A percentile compares a stretch with the other conserved stretches of the same genome.
phyloP scores from a whole-genome alignment of 1,139 yeast genomes.

The Sugiyamaella pinicola region DNA sequence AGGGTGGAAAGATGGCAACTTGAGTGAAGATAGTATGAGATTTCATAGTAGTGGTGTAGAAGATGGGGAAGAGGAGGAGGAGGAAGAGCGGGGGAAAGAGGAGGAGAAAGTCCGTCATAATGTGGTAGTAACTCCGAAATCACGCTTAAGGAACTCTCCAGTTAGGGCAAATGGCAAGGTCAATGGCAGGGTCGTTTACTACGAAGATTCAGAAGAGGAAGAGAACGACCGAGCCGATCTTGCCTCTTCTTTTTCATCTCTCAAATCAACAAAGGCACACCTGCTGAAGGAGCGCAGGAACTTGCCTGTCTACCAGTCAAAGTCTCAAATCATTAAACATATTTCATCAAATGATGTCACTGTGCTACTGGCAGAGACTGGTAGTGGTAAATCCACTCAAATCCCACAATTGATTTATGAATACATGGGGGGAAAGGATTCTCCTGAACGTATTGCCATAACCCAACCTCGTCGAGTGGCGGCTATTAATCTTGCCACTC shows the following conservation, averaged over 20 bases:
- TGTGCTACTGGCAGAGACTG: conserved; percentile 92
- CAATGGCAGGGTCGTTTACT: conserved; percentile 27
- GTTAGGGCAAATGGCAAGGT: neutral
- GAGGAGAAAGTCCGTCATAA: neutral
- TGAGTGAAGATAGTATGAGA: conserved; percentile 28
- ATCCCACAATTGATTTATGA: conserved; percentile 72
- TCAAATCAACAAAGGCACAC: conserved; percentile 10
- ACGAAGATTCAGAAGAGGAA: conserved; percentile 43
- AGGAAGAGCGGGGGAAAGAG: conserved; percentile 2
- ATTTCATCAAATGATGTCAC: conserved; percentile 64
- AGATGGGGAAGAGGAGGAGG: conserved; percentile 7
- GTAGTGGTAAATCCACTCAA: conserved; percentile 97
- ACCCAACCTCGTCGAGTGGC: conserved; percentile 99
- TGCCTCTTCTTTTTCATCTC: neutral
- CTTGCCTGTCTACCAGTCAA: conserved; percentile 77
- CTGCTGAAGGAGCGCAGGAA: conserved; percentile 47
- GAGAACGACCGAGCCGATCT: conserved; percentile 38
- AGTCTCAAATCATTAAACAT: conserved; percentile 60
- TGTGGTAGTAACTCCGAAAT: no score
- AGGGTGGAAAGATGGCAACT: conserved; percentile 23
- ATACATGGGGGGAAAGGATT: conserved; percentile 34
- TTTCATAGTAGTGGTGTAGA: conserved; percentile 19
- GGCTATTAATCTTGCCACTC: conserved; percentile 87
- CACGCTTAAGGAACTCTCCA: no score
- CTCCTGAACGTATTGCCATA: conserved; percentile 69